phyloP scores from a whole-genome alignment of 345 rosid species.

The Psidium friedrichsthalianum region DNA sequence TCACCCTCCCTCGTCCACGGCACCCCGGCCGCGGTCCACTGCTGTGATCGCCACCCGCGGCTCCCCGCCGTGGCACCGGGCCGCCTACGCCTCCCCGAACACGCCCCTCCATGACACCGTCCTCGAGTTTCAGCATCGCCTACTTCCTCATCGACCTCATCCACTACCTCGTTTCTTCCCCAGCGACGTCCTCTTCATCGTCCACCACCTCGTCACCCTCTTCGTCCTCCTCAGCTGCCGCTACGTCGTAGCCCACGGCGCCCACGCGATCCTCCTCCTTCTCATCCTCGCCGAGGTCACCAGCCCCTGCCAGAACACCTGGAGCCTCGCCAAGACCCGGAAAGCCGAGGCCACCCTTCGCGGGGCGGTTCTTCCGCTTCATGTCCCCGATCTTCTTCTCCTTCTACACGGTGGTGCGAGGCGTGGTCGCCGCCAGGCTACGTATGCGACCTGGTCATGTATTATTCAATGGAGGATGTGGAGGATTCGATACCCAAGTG shows the following conservation, averaged over 20 bases:
- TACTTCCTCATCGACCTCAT: constrained; percentile 66
- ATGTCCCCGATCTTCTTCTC: constrained; percentile 44
- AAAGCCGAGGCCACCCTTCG: constrained; percentile 29
- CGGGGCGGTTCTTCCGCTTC: constrained; percentile 26
- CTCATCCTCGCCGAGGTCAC: constrained; percentile 73
- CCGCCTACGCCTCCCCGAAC: constrained; percentile 43
- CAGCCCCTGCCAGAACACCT: constrained; percentile 62
- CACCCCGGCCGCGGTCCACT: constrained; percentile 52
- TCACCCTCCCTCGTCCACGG: constrained; percentile 72
- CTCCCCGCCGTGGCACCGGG: not conserved
- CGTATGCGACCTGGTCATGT: constrained; percentile 37
- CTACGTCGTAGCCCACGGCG: constrained; percentile 43
- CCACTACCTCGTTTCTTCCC: constrained; percentile 67
- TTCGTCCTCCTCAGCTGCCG: constrained; percentile 65
- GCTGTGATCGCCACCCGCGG: constrained; percentile 28
- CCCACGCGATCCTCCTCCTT: constrained; percentile 44
- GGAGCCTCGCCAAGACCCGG: constrained; percentile 44
- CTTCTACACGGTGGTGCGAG: constrained; percentile 54
- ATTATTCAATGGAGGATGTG: constrained; percentile 30
- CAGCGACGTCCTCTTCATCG: constrained; percentile 52
- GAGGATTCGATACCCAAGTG: constrained; percentile 43
- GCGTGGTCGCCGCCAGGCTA: constrained; percentile 52
- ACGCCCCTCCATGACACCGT: constrained; percentile 31
- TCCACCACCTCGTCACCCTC: constrained; percentile 77
- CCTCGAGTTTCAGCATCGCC: constrained; percentile 71